phyloP scores from a whole-genome alignment of 495 filamentous ascomycete species.

The Neurospora intermedia region DNA sequence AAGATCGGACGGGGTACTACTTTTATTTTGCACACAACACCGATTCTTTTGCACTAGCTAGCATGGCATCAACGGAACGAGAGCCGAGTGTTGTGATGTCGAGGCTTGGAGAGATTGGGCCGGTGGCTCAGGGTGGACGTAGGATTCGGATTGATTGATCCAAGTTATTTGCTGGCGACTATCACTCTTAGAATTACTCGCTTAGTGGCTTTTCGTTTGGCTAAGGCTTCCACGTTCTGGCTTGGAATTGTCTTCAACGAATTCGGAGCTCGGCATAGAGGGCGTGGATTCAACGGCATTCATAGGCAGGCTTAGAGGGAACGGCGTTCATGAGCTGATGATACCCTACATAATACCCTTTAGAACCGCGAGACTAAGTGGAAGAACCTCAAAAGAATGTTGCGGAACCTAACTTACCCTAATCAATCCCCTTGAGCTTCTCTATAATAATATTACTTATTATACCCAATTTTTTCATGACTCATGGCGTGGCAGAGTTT shows the following conservation, averaged over 20 bases:
- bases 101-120: constrained; percentile 35
- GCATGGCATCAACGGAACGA: constrained; percentile 68
- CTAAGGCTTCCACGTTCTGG: neutral
- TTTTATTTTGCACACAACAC: constrained; percentile 90
- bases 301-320: neutral
- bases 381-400: neutral
- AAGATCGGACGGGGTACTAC: constrained; percentile 54
- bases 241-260: neutral
- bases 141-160: constrained; percentile 30
- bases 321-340: neutral
- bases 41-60: constrained; percentile 79
- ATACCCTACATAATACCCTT: neutral
- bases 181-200: neutral
- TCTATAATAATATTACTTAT: neutral
- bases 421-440: neutral
- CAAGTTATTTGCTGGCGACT: neutral
- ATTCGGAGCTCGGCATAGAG: neutral
- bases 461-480: neutral
- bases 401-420: neutral
- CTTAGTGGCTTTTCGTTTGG: neutral
- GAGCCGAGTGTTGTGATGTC: constrained; percentile 78
- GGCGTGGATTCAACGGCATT: neutral
- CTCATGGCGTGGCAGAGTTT: neutral
- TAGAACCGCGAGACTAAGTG: neutral
- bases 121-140: constrained; percentile 38